Evolutionary conservation across 306 rosid genomes (phyloP).

Genomic region (Fagus sylvatica): DNA sequence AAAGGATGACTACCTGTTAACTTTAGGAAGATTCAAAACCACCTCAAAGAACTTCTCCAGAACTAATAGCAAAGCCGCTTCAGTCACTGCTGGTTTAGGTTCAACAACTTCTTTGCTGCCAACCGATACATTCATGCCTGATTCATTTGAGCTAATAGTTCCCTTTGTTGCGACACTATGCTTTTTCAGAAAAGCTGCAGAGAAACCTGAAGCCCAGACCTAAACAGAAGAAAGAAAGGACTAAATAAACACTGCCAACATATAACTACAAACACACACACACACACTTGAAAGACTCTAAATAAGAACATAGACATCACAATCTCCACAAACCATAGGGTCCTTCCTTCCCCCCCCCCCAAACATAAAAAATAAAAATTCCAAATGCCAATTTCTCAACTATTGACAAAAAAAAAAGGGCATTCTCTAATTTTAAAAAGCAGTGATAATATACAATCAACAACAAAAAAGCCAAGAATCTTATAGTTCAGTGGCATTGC

Average conservation of each 20-base stretch:
- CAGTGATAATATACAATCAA: background rate
- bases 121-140: conserved; percentile 43
- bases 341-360: background rate
- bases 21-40: conserved; percentile 75
- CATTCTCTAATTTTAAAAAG: background rate
- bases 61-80: conserved; percentile 68
- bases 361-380: conserved; percentile 1
- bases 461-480: too few relatives aligned
- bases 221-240: conserved; percentile 33
- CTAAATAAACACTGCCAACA: conserved; percentile 10
- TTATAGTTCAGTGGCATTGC: too few relatives aligned
- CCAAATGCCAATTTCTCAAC: conserved; percentile 14
- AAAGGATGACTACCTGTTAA: conserved; percentile 63
- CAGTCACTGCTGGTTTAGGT: conserved; percentile 75
- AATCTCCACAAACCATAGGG: background rate
- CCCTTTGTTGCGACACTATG: conserved; percentile 83
- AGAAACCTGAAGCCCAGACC: conserved; percentile 99
- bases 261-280: background rate
- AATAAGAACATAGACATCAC: background rate
- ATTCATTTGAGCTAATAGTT: conserved; percentile 31
- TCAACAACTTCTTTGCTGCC: conserved; percentile 38
- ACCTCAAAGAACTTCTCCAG: conserved; percentile 75
- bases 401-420: background rate
- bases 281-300: conserved; percentile 14
- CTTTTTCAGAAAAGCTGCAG: conserved; percentile 93